Conservation (phyloP, 2,329 filamentous ascomycete genomes). For the Cercospora canescens region DNA sequence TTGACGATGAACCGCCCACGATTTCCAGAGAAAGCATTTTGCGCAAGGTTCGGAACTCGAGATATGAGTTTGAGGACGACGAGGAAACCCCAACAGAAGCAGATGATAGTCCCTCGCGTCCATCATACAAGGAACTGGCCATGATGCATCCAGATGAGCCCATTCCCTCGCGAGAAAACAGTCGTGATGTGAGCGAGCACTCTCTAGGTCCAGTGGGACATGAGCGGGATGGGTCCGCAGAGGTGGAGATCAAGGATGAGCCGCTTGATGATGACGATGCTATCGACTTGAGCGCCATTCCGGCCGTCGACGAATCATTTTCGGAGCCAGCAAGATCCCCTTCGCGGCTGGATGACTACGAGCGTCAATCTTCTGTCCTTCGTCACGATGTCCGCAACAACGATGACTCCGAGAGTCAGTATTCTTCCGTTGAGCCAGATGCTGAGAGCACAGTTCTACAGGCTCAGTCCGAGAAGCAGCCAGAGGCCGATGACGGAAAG, state of each 20-base stretch:
- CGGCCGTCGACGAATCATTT: constrained; percentile 45
- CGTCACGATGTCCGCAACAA: constrained; percentile 51
- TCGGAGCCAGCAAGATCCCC: constrained; percentile 55
- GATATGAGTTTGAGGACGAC: constrained; percentile 51
- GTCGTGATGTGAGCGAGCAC: constrained; percentile 30
- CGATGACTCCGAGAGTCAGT: constrained; percentile 58
- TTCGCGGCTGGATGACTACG: constrained; percentile 44
- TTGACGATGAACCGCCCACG: constrained; percentile 57
- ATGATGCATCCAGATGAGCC: constrained; percentile 82
- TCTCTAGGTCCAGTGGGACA: constrained; percentile 38
- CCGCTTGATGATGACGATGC: constrained; percentile 56
- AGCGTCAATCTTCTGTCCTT: constrained; percentile 55
- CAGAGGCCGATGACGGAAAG: constrained; percentile 28
- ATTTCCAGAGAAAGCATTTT: constrained; percentile 95
- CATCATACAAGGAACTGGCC: constrained; percentile 49
- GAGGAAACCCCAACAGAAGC: constrained; percentile 46
- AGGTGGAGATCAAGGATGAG: constrained; percentile 71
- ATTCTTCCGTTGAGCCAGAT: constrained; percentile 46
- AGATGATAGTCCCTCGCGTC: constrained; percentile 25
- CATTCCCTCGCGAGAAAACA: constrained; percentile 80
- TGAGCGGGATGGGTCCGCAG: constrained; percentile 58
- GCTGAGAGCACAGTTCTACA: constrained; percentile 34
- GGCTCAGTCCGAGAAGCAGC: constrained; percentile 9
- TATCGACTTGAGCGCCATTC: constrained; percentile 66
- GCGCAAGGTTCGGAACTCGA: constrained; percentile 72